Evolutionary conservation across 257 asterid genomes (phyloP), one percentile per base, ranked within the genome.

Genomic region (Ballota nigra): DNA sequence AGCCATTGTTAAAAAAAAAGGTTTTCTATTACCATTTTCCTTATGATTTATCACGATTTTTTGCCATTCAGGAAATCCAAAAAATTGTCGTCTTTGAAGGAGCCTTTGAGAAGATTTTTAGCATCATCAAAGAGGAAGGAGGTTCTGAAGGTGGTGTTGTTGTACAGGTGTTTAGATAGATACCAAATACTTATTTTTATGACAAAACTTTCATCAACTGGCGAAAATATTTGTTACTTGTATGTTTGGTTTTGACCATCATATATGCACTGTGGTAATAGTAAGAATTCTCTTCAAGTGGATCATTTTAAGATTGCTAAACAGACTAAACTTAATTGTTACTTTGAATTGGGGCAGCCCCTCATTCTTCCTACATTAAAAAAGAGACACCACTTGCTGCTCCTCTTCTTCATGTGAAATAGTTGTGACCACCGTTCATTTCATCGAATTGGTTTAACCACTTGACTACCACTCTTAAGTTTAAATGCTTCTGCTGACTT

Each of bases 111-210:
- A 93, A 89, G 89, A 87, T 93, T 66, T 93, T 90, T 79, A 84
- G 97, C 87, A 91, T 90, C 77, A 82, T 93, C 70, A 88, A 75
- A 78, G 98, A 95, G 83, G 99, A 95, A 84, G 98, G 98, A 56
- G 97, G 96, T 71, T 92, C 97, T 70, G 98, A 95, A 78, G 97
- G 99, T 53, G 99, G 99, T 8, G 98, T 91, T 60, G 96, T 93
- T 78, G 97, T 93, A 76, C 98, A 92, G 97, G 98, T 92, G 80
- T 57, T 72, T 75, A 43, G 69, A 45, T 75, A 52, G 69, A 45
- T 52, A 66, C 29, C 34, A 24, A 52, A 29, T 38, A 29, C 70
- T 63, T 23, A 41, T 31, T 64, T 74, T 22, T 65, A 23, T 56
- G 53, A 55, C 15, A 34, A 18, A 18, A 49, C 28, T 28, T 36